Evolutionary conservation across 2,329 filamentous ascomycete species (phyloP), one percentile per base, ranked within the genome.

Genomic region (Seiridium cupressi): DNA sequence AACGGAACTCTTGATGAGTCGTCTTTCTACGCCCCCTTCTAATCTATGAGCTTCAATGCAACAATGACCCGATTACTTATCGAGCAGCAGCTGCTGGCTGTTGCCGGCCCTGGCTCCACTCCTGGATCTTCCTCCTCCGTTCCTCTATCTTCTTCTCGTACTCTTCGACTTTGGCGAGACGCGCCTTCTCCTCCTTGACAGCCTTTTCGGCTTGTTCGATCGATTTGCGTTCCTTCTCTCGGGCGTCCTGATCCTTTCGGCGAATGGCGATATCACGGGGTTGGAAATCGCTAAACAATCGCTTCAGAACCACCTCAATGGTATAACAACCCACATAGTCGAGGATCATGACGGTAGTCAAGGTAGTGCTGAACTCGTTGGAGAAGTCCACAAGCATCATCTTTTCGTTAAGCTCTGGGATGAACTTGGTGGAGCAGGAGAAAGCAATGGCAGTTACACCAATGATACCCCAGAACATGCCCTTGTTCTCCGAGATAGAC

Each of bases 401-500:
- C 76, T 92, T 89, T 76, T 94, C 85, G 77, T 98, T 99, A 76
- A 99, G 88, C 73, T 98, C 95, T 2, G 95, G 95, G 54, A 98
- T 83, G 69, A 99, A 92, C 75, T 99, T 95, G 1, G 94, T 96
- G 5, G 93, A 94, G 78, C 94, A 97, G 51, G 90, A 89, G 76
- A 99, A 98, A 5, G 95, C 94, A 36, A 99, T 91, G 47, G 83
- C 92, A 0, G 92, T 92, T 13, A 97, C 94, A 65, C 90, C 90
- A 46, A 99, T 80, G 59, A 99, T 92, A 61, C 95, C 95, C 83
- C 91, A 99, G 81, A 95, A 99, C 95, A 99, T 99, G 74, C 92
- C 93, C 75, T 88, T 90, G 82, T 99, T 99, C 79, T 97, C 95
- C 4, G 90, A 89, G 66, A 99, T 92, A 31, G 90, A 91, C 78